Evolutionary conservation across 2,329 filamentous ascomycete genomes (phyloP).

Genomic region (Trichoderma afroharzianum): DNA sequence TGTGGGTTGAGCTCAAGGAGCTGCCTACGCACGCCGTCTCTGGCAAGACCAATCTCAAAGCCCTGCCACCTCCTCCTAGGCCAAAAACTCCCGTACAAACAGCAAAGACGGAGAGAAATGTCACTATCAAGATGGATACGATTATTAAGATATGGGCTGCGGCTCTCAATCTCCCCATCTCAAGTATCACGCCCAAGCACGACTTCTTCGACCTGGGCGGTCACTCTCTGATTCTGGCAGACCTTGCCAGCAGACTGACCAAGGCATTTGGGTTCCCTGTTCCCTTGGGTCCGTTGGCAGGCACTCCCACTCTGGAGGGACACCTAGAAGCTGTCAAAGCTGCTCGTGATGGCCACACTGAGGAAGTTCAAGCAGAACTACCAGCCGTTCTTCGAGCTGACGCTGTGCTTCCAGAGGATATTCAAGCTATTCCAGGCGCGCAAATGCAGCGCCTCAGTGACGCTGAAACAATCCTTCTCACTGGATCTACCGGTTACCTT

Average conservation of each 20-base stretch:
- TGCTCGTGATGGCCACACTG: conserved; percentile 68
- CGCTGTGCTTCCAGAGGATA: conserved; percentile 65
- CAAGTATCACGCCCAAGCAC: conserved; percentile 63
- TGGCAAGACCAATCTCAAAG: conserved; percentile 72
- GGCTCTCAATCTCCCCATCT: conserved; percentile 61
- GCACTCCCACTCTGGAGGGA: conserved; percentile 66
- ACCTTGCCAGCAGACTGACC: conserved; percentile 67
- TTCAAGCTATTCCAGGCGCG: conserved; percentile 49
- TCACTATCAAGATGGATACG: conserved; percentile 62
- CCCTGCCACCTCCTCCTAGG: conserved; percentile 58
- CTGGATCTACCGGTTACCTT: conserved; percentile 72
- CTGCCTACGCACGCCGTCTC: conserved; percentile 75
- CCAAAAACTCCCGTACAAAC: conserved; percentile 42
- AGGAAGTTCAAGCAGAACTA: conserved; percentile 70
- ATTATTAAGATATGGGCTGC: conserved; percentile 71
- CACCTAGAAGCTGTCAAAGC: conserved; percentile 69
- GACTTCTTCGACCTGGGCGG: conserved; percentile 81
- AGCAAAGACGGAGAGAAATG: conserved; percentile 50
- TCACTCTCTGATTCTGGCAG: conserved; percentile 73
- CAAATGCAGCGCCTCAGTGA: conserved; percentile 58
- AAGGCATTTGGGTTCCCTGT: conserved; percentile 70
- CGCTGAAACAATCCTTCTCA: conserved; percentile 66
- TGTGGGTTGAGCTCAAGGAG: conserved; percentile 70
- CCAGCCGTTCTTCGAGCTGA: conserved; percentile 67
- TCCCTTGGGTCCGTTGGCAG: conserved; percentile 66